Evolutionary conservation across 495 filamentous ascomycete genomes (phyloP).

Genomic region (Recurvomyces mirabilis): DNA sequence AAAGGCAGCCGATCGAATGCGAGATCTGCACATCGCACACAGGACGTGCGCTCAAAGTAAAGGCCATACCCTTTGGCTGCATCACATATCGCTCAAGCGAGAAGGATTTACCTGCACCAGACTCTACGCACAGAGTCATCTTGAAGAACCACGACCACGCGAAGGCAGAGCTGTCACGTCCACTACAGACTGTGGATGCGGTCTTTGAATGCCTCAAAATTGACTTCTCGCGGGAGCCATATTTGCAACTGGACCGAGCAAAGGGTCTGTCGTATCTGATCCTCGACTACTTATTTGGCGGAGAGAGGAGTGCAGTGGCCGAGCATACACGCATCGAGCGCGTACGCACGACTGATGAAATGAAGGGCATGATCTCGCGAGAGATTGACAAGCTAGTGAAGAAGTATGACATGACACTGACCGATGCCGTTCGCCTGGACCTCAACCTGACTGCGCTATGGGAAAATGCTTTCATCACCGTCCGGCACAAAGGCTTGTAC

Average conservation of each 20-base stretch:
- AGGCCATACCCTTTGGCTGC: background rate
- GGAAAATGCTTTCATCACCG: constrained; percentile 5
- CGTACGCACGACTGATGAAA: background rate
- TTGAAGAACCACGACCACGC: background rate
- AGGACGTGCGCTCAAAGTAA: background rate
- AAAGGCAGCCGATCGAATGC: background rate
- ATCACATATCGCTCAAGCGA: background rate
- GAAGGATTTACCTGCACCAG: constrained; percentile 1
- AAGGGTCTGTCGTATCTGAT: constrained; percentile 2
- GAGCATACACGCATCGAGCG: constrained; percentile 1
- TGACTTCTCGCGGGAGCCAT: background rate
- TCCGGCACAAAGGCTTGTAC: background rate
- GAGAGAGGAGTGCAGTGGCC: background rate
- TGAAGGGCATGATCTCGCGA: background rate
- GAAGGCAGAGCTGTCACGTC: background rate
- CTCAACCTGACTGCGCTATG: constrained; percentile 1
- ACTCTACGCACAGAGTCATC: background rate
- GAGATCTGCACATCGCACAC: background rate
- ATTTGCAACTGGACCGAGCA: background rate
- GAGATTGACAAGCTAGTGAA: background rate
- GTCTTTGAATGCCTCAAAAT: background rate
- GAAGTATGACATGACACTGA: constrained; percentile 1
- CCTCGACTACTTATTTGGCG: constrained; percentile 6
- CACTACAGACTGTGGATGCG: background rate
- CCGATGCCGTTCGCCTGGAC: background rate